Percentiles rank a stretch among this genome's conserved stretches.
Evolutionary conservation across 208 protist genomes (phyloP).

Genomic region (Porcisia hertigi): DNA sequence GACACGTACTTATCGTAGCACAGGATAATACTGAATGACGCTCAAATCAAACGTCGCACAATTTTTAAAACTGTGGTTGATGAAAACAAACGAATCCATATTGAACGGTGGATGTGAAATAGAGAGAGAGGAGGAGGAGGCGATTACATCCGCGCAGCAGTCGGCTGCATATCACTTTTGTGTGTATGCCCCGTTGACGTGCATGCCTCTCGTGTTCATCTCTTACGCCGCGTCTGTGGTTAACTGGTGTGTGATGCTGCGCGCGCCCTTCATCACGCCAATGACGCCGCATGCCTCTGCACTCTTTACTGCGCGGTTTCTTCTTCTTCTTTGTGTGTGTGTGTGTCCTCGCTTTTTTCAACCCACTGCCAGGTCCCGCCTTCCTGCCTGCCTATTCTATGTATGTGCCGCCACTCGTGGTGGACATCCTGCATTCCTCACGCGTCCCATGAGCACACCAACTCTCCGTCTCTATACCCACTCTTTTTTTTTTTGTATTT

Average conservation of each 20-base stretch:
- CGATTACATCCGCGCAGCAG: neutral
- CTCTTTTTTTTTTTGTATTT: neutral
- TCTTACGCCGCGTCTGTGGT: neutral
- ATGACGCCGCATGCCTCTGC: neutral
- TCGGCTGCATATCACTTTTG: neutral
- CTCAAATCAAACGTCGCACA: no score
- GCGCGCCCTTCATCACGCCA: neutral
- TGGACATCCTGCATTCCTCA: no score
- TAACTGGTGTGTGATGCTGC: neutral
- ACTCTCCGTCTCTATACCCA: no score
- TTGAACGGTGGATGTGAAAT: neutral
- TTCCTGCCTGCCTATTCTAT: no score
- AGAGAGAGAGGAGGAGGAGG: neutral
- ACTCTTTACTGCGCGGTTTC: neutral
- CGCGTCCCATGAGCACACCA: no score
- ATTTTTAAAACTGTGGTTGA: no score
- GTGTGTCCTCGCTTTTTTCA: no score
- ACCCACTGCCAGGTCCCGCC: no score
- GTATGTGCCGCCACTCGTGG: no score
- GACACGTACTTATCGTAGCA: no score
- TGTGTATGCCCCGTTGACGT: neutral
- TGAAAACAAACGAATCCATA: no score
- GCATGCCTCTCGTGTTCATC: neutral
- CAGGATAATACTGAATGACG: no score
- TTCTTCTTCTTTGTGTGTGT: neutral